Conservation (phyloP, 768 basidiomycete species). For the Naganishia vaughanmartiniae region DNA sequence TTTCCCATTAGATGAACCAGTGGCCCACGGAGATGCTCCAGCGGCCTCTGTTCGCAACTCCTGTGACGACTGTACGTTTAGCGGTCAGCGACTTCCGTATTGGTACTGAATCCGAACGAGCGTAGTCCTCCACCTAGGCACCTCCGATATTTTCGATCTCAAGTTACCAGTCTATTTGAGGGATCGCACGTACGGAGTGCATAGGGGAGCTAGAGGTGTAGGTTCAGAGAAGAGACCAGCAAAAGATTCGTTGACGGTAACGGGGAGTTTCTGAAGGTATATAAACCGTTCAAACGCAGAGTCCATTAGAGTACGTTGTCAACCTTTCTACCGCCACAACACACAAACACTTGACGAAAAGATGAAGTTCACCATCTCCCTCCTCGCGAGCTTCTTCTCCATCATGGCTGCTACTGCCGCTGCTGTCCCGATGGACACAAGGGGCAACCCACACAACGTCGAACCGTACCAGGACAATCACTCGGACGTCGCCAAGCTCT, state of each 20-base stretch:
- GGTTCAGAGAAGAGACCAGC: neutral
- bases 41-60: no score
- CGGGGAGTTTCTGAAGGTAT: neutral
- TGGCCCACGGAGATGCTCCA: no score
- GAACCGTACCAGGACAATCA: slow-evolving; percentile 10
- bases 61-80: no score
- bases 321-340: neutral
- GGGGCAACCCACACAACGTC: slow-evolving; percentile 11
- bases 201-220: neutral
- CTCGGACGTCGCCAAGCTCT: slow-evolving; percentile 14
- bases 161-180: no score
- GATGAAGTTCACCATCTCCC: slow-evolving; percentile 12
- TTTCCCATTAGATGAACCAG: no score
- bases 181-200: neutral
- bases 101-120: neutral
- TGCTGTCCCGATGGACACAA: neutral
- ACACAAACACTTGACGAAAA: neutral
- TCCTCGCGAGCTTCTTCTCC: neutral
- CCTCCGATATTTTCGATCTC: neutral
- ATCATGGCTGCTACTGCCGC: neutral
- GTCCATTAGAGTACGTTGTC: neutral
- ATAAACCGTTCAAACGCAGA: neutral
- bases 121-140: slow-evolving; percentile 16
- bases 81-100: no score
- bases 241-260: neutral